Evolutionary conservation across 2,329 filamentous ascomycete species (phyloP).

Genomic region (Pestalotiopsis sp.): DNA sequence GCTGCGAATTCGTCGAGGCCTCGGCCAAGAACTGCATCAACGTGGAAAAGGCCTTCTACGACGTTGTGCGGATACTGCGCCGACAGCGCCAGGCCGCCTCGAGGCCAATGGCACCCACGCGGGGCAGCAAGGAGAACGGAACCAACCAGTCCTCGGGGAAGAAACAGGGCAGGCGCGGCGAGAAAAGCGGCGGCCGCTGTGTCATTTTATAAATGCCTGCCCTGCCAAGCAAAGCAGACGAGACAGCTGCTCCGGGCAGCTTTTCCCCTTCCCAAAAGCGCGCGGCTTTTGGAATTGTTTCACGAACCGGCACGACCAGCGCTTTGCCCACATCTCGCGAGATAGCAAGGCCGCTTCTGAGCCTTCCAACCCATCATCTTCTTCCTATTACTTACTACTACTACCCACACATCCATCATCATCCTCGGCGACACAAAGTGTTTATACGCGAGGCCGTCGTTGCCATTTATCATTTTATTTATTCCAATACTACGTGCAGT

Average conservation of each 20-base stretch:
- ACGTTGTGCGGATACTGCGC: slow-evolving; percentile 89
- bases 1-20: slow-evolving; percentile 95
- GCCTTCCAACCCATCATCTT: neutral
- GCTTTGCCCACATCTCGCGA: neutral
- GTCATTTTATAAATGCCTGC: slow-evolving; percentile 40
- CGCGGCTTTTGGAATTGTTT: slow-evolving; percentile 8
- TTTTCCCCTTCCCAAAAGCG: neutral
- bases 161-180: neutral
- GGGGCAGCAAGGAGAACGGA: slow-evolving; percentile 22
- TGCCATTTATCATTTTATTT: neutral
- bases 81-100: slow-evolving; percentile 70
- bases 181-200: slow-evolving; percentile 28
- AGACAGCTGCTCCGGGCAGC: neutral
- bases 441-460: neutral
- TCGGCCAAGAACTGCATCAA: slow-evolving; percentile 98
- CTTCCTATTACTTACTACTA: neutral
- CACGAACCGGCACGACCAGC: slow-evolving; percentile 12
- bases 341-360: neutral
- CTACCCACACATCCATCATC: neutral
- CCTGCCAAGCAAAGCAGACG: neutral
- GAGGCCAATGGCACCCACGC: slow-evolving; percentile 33
- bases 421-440: neutral
- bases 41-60: slow-evolving; percentile 97
- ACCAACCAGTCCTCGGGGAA: slow-evolving; percentile 3
- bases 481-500: neutral